Evolutionary conservation across 2,329 filamentous ascomycete species (phyloP), one percentile per base, ranked within the genome.

Genomic region (Colletotrichum spinosum): DNA sequence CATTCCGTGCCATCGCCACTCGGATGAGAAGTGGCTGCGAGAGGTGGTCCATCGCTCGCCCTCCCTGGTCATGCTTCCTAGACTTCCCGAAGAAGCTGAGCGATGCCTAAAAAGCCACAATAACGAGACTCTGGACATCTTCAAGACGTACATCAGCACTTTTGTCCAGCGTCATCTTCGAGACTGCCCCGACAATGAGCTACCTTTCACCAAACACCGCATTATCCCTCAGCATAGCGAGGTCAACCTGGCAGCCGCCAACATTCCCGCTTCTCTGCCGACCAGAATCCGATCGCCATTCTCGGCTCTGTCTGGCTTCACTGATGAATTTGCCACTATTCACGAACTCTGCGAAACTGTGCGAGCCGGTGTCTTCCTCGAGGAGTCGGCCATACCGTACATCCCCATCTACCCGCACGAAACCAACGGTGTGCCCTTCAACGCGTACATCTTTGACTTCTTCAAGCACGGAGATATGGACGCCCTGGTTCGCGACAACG

Each of bases 361-460:
- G 8, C 87, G 92, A 35, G 82, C 82, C 7, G 91, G 88, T 1
- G 86, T 95, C 1, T 94, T 93, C 78, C 83, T 95, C 0, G 92
- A 95, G 70, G 86, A 92, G 71, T 84, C 89, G 0, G 88, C 90
- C 1, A 87, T 95, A 33, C 92, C 92, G 0, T 86, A 91, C 72
- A 82, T 94, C 5, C 82, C 83, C 6, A 77, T 92, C 10, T 85
- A 85, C 69, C 86, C 87, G 0, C 79, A 88, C 34, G 86, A 90
- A 57, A 80, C 82, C 3, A 55, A 61, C 67, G 76, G 65, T 8
- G 73, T 76, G 11, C 85, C 84, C 0, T 81, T 88, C 65, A 92
- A 92, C 69, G 88, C 88, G 0, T 92, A 92, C 71, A 77, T 94
- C 1, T 88, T 90, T 65, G 90, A 94, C 74, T 95, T 94, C 76